Conservation (phyloP, 257 asterid genomes). For the Nicotiana paniculata region DNA sequence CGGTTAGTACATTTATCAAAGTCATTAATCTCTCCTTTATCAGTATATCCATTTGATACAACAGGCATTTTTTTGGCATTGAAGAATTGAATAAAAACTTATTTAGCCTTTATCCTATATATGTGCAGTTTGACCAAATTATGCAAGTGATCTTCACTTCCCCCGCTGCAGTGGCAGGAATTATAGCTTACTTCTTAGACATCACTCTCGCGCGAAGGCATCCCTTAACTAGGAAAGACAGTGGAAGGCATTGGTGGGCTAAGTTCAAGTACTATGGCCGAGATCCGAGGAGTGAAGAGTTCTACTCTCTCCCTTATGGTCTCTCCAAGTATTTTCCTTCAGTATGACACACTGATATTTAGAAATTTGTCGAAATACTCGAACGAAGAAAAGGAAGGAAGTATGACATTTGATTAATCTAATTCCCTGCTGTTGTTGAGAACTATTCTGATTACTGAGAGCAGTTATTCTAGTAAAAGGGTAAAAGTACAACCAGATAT, state of each 20-base stretch:
- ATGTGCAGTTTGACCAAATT: slow-evolving; percentile 65
- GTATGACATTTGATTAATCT: not conserved
- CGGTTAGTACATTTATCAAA: slow-evolving; percentile 43
- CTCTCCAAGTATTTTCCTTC: slow-evolving; percentile 88
- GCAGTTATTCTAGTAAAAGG: not conserved
- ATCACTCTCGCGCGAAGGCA: slow-evolving; percentile 58
- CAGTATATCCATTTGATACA: not conserved
- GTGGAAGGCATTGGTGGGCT: slow-evolving; percentile 97
- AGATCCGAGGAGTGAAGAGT: slow-evolving; percentile 84
- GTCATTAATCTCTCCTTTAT: not conserved
- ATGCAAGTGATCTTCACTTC: slow-evolving; percentile 77
- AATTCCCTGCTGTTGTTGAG: not conserved
- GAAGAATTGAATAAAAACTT: not conserved
- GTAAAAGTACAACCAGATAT: not conserved
- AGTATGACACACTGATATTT: slow-evolving; percentile 15
- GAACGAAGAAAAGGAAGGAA: not conserved
- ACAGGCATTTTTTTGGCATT: not conserved
- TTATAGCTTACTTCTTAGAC: slow-evolving; percentile 68
- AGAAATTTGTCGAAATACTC: not conserved
- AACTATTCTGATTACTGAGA: not conserved
- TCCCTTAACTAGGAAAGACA: slow-evolving; percentile 52
- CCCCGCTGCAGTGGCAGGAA: slow-evolving; percentile 73
- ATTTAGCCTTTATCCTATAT: not conserved
- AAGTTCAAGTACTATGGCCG: slow-evolving; percentile 55
- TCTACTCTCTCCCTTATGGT: slow-evolving; percentile 69